phyloP scores from a whole-genome alignment of 495 filamentous ascomycete species.

The Penicillium coprophilum region DNA sequence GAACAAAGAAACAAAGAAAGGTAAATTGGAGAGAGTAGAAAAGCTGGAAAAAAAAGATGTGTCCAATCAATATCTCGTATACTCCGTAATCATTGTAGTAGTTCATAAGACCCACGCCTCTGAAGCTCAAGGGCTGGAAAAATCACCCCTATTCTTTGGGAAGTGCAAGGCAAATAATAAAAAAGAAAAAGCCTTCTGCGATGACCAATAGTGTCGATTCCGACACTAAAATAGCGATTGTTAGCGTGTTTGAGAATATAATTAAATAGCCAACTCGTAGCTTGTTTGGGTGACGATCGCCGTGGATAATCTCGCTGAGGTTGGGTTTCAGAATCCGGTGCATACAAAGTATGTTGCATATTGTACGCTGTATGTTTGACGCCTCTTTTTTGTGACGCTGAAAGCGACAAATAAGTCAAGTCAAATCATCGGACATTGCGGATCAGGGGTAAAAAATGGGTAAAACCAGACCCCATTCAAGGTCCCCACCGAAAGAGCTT shows the following conservation, averaged over 20 bases:
- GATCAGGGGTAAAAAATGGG: conserved; percentile 14
- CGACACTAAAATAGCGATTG: conserved; percentile 19
- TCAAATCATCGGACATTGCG: conserved; percentile 1
- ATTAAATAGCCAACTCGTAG: conserved; percentile 21
- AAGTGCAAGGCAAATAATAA: conserved; percentile 5
- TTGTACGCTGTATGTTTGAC: background rate
- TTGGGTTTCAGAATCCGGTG: conserved; percentile 29
- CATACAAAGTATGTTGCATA: conserved; percentile 18
- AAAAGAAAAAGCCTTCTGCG: background rate
- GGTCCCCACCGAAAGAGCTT: conserved; percentile 26
- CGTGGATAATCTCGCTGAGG: conserved; percentile 32
- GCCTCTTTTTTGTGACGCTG: conserved; percentile 1
- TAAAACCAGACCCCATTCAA: conserved; percentile 24
- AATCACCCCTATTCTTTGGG: conserved; percentile 14
- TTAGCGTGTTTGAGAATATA: conserved; percentile 30
- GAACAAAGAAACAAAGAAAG: conserved; percentile 16
- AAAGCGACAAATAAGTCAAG: background rate
- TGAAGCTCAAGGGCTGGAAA: conserved; percentile 11
- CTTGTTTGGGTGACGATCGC: conserved; percentile 32
- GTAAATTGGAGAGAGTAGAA: background rate
- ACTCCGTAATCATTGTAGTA: conserved; percentile 11
- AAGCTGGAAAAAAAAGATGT: background rate
- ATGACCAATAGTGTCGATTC: conserved; percentile 17
- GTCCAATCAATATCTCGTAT: background rate
- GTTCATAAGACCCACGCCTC: conserved; percentile 21